Percentiles rank a stretch among this genome's conserved stretches.
Conservation (phyloP, 495 filamentous ascomycete genomes). For the Margaritispora aquatica region DNA sequence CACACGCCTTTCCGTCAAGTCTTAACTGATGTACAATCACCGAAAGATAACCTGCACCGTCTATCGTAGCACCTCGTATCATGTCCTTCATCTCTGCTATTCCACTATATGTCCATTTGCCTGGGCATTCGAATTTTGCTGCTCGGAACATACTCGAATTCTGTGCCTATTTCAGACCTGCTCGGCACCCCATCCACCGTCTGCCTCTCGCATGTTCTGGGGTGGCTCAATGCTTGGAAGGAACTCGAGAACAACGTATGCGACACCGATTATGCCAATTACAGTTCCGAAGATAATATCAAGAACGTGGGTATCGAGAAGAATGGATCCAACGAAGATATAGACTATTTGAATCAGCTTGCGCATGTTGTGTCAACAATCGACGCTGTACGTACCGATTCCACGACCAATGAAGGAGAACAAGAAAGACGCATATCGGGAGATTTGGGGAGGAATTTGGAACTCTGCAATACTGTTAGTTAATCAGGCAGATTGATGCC, state of each 20-base stretch:
- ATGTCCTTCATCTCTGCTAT: neutral
- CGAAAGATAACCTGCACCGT: neutral
- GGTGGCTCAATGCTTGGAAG: constrained; percentile 95
- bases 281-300: constrained; percentile 61
- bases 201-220: constrained; percentile 82
- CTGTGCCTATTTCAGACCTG: constrained; percentile 19
- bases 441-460: constrained; percentile 88
- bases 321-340: constrained; percentile 85
- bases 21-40: neutral
- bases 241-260: constrained; percentile 82
- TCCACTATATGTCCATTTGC: neutral
- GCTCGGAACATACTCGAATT: too few species aligned
- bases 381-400: constrained; percentile 88
- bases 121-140: too few species aligned
- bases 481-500: neutral
- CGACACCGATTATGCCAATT: constrained; percentile 69
- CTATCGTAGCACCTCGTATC: neutral
- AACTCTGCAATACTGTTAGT: constrained; percentile 52
- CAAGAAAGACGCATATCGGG: constrained; percentile 92
- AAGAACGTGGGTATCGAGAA: constrained; percentile 55
- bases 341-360: constrained; percentile 62
- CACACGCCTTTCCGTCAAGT: neutral
- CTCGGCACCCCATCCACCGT: constrained; percentile 88
- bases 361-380: too few species aligned
- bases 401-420: constrained; percentile 96